A percentile compares a stretch with the other conserved stretches of the same genome.
These are phyloP conservation scores for Hypoxylon crocopeplum DNA, from an alignment of 495 filamentous ascomycete genomes.

Conservation along the genomic window DNA sequence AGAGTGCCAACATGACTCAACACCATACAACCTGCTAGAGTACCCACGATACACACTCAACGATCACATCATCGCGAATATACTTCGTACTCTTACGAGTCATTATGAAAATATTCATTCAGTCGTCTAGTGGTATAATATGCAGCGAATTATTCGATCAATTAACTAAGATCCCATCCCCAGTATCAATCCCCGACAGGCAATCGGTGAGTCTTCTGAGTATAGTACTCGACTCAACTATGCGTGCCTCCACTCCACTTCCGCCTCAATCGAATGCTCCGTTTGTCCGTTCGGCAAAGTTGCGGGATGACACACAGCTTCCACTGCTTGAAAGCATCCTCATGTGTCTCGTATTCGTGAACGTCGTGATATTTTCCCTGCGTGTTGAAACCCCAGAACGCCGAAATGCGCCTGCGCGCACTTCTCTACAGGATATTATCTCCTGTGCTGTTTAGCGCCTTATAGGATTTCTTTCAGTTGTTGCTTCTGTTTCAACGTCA, in stretches of 20 bases:
- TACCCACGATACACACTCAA: no score
- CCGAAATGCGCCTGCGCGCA: conserved; percentile 25
- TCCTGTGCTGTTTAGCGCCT: background rate
- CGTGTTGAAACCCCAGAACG: conserved; percentile 24
- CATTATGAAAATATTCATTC: no score
- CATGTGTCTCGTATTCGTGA: conserved; percentile 27
- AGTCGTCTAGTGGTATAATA: background rate
- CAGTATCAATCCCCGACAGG: no score
- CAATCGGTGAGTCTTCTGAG: no score
- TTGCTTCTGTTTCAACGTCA: conserved; percentile 78
- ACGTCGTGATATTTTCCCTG: conserved; percentile 22
- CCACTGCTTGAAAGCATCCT: background rate
- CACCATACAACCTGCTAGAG: no score
- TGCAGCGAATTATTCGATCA: background rate
- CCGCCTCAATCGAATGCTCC: no score
- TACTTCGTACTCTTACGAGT: no score
- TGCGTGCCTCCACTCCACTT: no score
- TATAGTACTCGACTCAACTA: no score
- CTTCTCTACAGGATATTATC: conserved; percentile 5
- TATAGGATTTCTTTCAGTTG: conserved; percentile 77
- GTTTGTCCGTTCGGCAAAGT: no score
- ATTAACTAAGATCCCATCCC: background rate
- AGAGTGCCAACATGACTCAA: no score
- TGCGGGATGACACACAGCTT: background rate
- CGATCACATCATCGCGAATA: no score